These are phyloP conservation scores for Agaricus bisporus DNA, from an alignment of 768 basidiomycete species.

Conservation along the genomic window DNA sequence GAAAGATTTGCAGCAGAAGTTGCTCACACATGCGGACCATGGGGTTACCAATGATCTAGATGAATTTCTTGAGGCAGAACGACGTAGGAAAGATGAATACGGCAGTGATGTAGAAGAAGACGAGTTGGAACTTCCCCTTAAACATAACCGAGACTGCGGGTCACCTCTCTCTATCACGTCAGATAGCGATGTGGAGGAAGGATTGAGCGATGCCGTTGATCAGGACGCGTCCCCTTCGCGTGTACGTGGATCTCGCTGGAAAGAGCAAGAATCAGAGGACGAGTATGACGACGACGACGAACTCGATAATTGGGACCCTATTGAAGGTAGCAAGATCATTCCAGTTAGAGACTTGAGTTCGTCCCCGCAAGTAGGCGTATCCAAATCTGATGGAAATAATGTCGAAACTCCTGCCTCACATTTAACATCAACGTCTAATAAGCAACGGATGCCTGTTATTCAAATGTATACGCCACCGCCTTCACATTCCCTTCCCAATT, in stretches of 20 bases:
- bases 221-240: background rate
- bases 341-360: slow-evolving; percentile 13
- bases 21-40: slow-evolving; percentile 10
- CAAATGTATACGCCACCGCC: slow-evolving; percentile 38
- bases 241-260: slow-evolving; percentile 1
- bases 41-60: slow-evolving; percentile 55
- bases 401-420: slow-evolving; percentile 16
- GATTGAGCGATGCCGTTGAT: slow-evolving; percentile 9
- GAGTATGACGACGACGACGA: slow-evolving; percentile 33
- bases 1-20: slow-evolving; percentile 19
- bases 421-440: background rate
- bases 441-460: background rate
- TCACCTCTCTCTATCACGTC: background rate
- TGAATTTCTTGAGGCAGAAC: slow-evolving; percentile 65
- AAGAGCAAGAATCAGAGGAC: slow-evolving; percentile 16
- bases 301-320: slow-evolving; percentile 28
- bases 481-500: slow-evolving; percentile 16
- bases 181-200: slow-evolving; percentile 3
- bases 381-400: slow-evolving; percentile 25
- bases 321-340: slow-evolving; percentile 36
- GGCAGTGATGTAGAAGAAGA: slow-evolving; percentile 42
- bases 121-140: slow-evolving; percentile 11
- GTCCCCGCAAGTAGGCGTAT: slow-evolving; percentile 4
- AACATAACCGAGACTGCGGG: slow-evolving; percentile 13
- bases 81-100: slow-evolving; percentile 38